Evolutionary conservation across 306 rosid genomes (phyloP).

Genomic region (Quercus dentata): DNA sequence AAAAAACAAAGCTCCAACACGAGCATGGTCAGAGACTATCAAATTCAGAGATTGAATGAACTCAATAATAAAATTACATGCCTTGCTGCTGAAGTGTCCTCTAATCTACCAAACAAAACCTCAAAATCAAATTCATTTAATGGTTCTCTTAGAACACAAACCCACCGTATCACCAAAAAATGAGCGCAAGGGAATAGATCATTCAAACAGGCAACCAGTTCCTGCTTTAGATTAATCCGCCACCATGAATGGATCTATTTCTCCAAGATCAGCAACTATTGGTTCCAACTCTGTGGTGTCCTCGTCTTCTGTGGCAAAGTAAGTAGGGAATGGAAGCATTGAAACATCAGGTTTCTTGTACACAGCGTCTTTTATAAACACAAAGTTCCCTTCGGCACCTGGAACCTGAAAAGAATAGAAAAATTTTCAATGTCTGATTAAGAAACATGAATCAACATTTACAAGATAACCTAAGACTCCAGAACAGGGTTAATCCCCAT

Average conservation of each 20-base stretch:
- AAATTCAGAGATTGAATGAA: background rate
- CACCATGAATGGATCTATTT: slow-evolving; percentile 81
- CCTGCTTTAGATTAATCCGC: slow-evolving; percentile 44
- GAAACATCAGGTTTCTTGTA: slow-evolving; percentile 68
- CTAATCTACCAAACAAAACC: background rate
- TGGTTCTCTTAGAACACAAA: background rate
- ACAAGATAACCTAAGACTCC: background rate
- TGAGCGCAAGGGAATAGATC: slow-evolving; percentile 10
- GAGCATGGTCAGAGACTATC: background rate
- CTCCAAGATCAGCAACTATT: slow-evolving; percentile 84
- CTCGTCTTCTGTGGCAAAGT: slow-evolving; percentile 64
- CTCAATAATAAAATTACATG: background rate
- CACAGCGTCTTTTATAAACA: slow-evolving; percentile 77
- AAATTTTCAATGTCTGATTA: slow-evolving; percentile 4
- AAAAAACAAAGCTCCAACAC: background rate
- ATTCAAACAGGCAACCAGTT: slow-evolving; percentile 13
- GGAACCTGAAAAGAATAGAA: slow-evolving; percentile 62
- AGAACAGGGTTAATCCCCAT: background rate
- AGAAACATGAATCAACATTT: background rate
- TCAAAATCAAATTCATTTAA: background rate
- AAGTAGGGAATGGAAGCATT: slow-evolving; percentile 84
- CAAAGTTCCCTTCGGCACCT: slow-evolving; percentile 92
- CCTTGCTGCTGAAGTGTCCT: slow-evolving; percentile 6
- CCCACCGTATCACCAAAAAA: slow-evolving; percentile 1
- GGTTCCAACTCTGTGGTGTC: slow-evolving; percentile 52